Conservation (phyloP, 805 yeast species). For the Myxozyma neglecta region DNA sequence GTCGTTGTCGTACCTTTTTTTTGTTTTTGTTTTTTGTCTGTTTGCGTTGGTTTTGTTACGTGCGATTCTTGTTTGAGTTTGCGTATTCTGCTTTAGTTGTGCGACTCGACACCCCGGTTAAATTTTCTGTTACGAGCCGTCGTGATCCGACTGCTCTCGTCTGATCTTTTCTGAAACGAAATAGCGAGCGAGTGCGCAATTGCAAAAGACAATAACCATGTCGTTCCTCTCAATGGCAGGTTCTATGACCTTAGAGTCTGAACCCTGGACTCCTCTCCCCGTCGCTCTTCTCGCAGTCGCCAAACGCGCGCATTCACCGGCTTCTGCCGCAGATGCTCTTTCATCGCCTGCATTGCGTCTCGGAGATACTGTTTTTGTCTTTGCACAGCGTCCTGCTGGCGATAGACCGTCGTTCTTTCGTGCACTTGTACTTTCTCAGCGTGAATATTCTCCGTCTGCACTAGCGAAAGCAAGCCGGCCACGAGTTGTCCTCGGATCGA, state of each 20-base stretch:
- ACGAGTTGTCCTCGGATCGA: conserved; percentile 33
- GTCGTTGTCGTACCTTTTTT: background rate
- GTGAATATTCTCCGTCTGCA: conserved; percentile 36
- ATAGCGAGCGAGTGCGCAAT: no score
- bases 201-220: no score
- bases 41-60: no score
- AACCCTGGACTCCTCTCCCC: conserved; percentile 15
- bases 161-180: no score
- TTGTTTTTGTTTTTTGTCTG: background rate
- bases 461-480: conserved; percentile 35
- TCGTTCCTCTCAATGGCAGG: no score
- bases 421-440: conserved; percentile 56
- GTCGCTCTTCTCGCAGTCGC: conserved; percentile 19
- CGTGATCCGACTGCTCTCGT: no score
- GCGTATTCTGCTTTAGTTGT: no score
- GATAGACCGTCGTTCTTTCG: conserved; percentile 63
- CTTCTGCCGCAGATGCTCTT: background rate
- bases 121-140: no score
- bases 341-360: conserved; percentile 30
- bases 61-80: no score
- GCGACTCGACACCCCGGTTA: no score
- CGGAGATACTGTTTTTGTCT: conserved; percentile 76
- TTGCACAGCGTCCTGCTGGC: conserved; percentile 55
- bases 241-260: background rate
- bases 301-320: conserved; percentile 10